Percentiles rank a stretch among this genome's conserved stretches.
These are phyloP conservation scores for Onygenales sp. DNA, from an alignment of 2,329 filamentous ascomycete species.

Conservation along the genomic window DNA sequence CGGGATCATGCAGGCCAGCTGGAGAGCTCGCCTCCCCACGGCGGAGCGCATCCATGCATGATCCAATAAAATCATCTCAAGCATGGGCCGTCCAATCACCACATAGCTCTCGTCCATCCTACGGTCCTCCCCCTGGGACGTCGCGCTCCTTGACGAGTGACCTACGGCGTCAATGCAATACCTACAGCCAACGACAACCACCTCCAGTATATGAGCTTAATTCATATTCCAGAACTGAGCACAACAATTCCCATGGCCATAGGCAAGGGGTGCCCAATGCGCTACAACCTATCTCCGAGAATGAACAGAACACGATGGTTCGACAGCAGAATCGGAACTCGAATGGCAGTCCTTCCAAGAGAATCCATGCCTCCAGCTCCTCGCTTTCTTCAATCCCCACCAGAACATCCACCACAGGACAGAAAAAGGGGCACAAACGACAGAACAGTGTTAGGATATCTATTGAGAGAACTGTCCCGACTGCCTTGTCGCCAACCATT, in stretches of 20 bases:
- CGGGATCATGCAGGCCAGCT: background rate
- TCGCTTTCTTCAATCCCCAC: too few species aligned
- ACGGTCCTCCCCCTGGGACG: background rate
- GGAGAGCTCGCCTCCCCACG: background rate
- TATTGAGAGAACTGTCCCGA: slow-evolving; percentile 19
- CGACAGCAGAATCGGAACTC: background rate
- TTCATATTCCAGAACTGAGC: background rate
- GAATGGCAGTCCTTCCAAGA: background rate
- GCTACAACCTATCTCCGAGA: background rate
- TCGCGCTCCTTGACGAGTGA: background rate
- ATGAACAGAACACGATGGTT: slow-evolving; percentile 1
- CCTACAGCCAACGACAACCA: background rate
- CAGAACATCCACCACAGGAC: background rate
- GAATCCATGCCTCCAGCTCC: background rate
- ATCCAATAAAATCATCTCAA: background rate
- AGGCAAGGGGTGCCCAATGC: background rate
- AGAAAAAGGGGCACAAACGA: slow-evolving; percentile 27
- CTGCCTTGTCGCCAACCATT: slow-evolving; percentile 23
- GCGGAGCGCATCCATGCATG: background rate
- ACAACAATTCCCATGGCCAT: background rate
- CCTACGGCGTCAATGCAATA: background rate
- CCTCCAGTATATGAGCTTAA: background rate
- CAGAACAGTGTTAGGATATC: slow-evolving; percentile 37
- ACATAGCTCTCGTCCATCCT: too few species aligned
- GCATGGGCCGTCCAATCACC: background rate